Percentiles rank a stretch among this genome's conserved stretches.
Conservation (phyloP, 495 filamentous ascomycete genomes). For the Neurospora tetraspora region DNA sequence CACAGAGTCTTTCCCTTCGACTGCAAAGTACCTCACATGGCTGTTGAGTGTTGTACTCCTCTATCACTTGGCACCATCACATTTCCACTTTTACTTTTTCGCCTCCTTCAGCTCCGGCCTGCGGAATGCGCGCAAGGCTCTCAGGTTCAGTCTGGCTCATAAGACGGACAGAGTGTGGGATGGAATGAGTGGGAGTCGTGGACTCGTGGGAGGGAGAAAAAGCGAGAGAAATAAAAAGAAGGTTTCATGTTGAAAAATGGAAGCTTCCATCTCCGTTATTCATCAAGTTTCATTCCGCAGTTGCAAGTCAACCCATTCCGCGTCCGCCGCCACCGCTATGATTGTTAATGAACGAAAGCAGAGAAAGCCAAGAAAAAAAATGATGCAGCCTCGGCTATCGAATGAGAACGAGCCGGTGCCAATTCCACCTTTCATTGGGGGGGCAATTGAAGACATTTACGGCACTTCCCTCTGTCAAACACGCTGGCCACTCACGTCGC, state of each 20-base stretch:
- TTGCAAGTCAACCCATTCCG: not conserved
- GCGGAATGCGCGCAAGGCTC: not conserved
- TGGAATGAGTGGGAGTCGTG: not conserved
- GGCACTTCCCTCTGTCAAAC: not conserved
- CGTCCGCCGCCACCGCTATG: not conserved
- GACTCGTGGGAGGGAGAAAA: not conserved
- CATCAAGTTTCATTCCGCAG: not conserved
- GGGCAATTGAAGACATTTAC: not conserved
- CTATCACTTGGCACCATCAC: not conserved
- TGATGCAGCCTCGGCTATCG: not conserved
- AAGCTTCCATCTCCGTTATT: not conserved
- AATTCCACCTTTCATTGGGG: not conserved
- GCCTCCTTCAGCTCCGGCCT: not conserved
- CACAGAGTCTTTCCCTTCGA: not conserved
- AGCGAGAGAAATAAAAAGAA: not conserved
- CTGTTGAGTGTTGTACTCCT: not conserved
- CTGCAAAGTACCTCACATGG: not conserved
- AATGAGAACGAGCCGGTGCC: not conserved
- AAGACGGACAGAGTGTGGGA: not conserved
- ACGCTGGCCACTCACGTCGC: not conserved
- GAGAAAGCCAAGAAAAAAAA: not conserved
- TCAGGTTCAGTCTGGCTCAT: not conserved
- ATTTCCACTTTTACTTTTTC: not conserved
- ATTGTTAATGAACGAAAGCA: not conserved
- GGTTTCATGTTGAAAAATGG: not conserved